Evolutionary conservation across 768 basidiomycete species (phyloP).

Genomic region (Suillus occidentalis): DNA sequence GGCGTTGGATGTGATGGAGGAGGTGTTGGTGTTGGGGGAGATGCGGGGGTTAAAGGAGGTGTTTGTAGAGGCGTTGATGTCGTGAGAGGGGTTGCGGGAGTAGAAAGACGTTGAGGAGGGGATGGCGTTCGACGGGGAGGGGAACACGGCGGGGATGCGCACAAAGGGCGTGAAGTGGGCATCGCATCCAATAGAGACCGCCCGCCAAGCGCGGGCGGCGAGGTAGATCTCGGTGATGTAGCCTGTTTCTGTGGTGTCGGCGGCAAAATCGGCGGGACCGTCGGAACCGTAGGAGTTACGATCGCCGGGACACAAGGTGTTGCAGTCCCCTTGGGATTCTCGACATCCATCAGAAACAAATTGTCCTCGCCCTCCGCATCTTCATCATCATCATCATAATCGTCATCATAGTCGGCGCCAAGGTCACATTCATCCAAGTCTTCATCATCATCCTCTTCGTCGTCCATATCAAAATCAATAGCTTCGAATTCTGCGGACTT

Average conservation of each 20-base stretch:
- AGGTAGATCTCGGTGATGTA: not conserved
- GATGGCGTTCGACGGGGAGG: not conserved
- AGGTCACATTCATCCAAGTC: constrained; percentile 31
- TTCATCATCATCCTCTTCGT: constrained; percentile 28
- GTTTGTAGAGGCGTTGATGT: not conserved
- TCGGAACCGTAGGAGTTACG: not conserved
- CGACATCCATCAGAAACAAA: constrained; percentile 2
- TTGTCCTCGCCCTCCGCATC: constrained; percentile 15
- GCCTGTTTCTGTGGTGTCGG: not conserved
- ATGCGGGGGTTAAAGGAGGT: not conserved
- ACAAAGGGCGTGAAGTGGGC: not conserved
- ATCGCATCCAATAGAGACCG: not conserved
- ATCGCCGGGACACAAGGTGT: not conserved
- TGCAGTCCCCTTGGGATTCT: not conserved
- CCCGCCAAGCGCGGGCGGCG: not conserved
- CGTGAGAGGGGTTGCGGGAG: not conserved
- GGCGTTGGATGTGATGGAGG: not conserved
- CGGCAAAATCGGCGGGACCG: not conserved
- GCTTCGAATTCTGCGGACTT: constrained; percentile 26
- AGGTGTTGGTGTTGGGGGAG: not conserved
- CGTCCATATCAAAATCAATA: constrained; percentile 31
- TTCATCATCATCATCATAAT: constrained; percentile 16
- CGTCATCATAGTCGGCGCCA: constrained; percentile 11
- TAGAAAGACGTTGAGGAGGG: not conserved
- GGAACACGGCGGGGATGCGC: not conserved